Percentiles rank a stretch among this genome's conserved stretches.
Conservation (phyloP, 345 rosid species). For the Lepidium didymum region DNA sequence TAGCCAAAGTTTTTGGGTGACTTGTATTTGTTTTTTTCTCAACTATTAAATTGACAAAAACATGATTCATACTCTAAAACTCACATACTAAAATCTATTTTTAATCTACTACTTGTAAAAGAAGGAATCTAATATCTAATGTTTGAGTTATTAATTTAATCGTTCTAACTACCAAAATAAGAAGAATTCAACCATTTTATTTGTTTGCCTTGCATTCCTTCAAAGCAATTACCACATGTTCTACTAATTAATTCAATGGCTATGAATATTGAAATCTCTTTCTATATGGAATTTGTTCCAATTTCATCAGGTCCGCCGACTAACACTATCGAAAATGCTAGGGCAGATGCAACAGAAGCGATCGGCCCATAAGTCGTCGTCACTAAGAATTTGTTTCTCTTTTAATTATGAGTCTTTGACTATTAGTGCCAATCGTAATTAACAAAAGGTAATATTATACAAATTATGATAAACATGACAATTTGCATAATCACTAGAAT, state of each 20-base stretch:
- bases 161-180: no score
- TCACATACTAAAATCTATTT: no score
- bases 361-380: background rate
- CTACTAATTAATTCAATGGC: background rate
- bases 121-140: no score
- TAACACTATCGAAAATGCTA: background rate
- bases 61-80: no score
- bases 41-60: no score
- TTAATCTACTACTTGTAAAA: no score
- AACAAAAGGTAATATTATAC: background rate
- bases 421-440: conserved; percentile 1
- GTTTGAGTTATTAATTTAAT: no score
- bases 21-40: no score
- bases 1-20: no score
- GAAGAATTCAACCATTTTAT: background rate
- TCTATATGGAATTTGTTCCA: background rate
- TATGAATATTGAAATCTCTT: background rate
- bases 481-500: background rate
- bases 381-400: background rate
- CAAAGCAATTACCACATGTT: background rate
- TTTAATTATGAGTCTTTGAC: background rate
- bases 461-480: conserved; percentile 10
- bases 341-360: background rate
- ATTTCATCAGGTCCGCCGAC: background rate
- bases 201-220: background rate